Evolutionary conservation across 2,329 filamentous ascomycete species (phyloP).

Genomic region (Paraconiothyrium brasiliense): DNA sequence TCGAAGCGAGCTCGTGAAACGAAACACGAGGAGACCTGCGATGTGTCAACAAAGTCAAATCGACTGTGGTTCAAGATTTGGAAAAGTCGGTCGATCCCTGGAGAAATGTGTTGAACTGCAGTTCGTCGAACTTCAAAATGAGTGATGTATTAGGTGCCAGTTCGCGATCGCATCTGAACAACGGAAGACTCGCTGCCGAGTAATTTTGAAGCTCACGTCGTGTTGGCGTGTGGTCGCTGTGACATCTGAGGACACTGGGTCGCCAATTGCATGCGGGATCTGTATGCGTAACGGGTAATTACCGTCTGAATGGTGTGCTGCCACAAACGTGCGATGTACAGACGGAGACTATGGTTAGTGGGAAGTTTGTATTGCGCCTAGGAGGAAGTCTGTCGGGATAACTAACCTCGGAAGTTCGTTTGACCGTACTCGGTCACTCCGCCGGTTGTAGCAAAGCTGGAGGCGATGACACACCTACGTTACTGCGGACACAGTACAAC

Average conservation of each 20-base stretch:
- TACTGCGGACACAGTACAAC: background rate
- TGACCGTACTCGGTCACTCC: background rate
- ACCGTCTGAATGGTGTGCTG: background rate
- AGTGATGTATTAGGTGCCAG: background rate
- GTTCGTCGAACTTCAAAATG: background rate
- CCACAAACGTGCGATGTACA: background rate
- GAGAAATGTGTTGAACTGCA: background rate
- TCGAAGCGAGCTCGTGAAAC: background rate
- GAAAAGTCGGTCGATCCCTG: background rate
- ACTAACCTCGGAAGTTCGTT: constrained; percentile 1
- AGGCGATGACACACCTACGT: background rate
- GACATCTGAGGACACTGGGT: background rate
- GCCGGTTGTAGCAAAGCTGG: background rate
- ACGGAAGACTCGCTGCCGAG: background rate
- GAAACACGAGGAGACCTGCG: background rate
- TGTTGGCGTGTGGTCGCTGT: background rate
- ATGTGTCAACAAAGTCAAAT: background rate
- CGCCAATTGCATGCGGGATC: background rate
- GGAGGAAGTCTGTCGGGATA: background rate
- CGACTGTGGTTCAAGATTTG: background rate
- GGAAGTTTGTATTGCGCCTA: background rate
- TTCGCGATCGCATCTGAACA: background rate
- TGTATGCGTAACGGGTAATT: background rate
- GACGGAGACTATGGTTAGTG: background rate
- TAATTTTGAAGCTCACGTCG: background rate